Conservation (phyloP, 331 rosid genomes). For the Ulmus americana region DNA sequence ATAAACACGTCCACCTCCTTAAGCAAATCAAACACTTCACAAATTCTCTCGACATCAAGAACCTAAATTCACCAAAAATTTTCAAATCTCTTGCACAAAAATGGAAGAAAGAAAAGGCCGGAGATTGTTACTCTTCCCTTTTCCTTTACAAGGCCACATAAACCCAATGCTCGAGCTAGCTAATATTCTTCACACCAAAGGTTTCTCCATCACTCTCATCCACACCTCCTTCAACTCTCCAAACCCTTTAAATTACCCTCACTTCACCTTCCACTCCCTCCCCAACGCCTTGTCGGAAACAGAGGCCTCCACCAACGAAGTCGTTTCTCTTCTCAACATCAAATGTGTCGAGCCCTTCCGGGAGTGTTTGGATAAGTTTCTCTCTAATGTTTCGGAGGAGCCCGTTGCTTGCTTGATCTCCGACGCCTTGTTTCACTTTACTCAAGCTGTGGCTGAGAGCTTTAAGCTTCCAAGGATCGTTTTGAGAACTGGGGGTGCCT, state of each 20-base stretch:
- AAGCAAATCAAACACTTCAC: neutral
- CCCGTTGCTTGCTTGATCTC: constrained; percentile 43
- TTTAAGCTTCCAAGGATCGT: constrained; percentile 40
- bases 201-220: constrained; percentile 32
- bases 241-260: constrained; percentile 28
- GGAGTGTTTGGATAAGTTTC: constrained; percentile 22
- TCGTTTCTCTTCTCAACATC: constrained; percentile 27
- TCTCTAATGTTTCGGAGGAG: constrained; percentile 25
- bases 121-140: constrained; percentile 26
- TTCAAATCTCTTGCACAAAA: neutral
- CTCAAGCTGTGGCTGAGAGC: constrained; percentile 32
- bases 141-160: constrained; percentile 32
- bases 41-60: neutral
- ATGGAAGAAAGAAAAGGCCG: constrained; percentile 18
- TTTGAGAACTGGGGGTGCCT: constrained; percentile 24
- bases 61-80: no score
- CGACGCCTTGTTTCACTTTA: constrained; percentile 33
- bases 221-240: constrained; percentile 30
- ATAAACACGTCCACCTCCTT: no score
- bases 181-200: constrained; percentile 21
- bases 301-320: constrained; percentile 9
- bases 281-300: neutral
- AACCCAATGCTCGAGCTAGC: constrained; percentile 35
- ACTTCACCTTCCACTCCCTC: constrained; percentile 29
- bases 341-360: constrained; percentile 25